A percentile compares a stretch with the other conserved stretches of the same genome.
These are phyloP conservation scores for Coemansia umbellata DNA, from an alignment of 192 early-diverging fungal species.

Conservation along the genomic window DNA sequence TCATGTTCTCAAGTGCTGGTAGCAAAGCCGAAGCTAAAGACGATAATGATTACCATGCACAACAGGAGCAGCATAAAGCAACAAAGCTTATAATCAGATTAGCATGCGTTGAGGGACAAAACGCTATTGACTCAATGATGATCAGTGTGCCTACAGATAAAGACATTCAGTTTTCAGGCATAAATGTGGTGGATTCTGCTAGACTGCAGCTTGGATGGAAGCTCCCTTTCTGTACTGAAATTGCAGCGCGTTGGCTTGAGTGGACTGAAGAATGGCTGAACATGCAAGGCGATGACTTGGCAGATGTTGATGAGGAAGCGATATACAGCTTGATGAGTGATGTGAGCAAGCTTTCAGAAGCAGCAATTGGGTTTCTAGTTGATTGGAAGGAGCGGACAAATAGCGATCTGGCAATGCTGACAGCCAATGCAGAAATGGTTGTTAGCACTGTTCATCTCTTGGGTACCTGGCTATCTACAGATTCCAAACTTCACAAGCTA, in stretches of 20 bases:
- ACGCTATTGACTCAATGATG: slow-evolving; percentile 42
- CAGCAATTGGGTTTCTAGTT: slow-evolving; percentile 17
- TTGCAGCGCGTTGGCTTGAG: slow-evolving; percentile 38
- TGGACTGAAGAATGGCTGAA: slow-evolving; percentile 37
- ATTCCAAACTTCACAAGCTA: slow-evolving; percentile 29
- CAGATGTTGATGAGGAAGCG: slow-evolving; percentile 7
- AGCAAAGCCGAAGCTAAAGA: no score
- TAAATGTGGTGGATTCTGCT: neutral
- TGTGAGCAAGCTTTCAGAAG: slow-evolving; percentile 19
- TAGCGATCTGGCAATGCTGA: slow-evolving; percentile 18
- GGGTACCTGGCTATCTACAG: slow-evolving; percentile 40
- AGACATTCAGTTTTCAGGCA: neutral
- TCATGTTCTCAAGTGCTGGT: slow-evolving; percentile 6
- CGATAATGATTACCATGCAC: neutral
- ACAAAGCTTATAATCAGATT: slow-evolving; percentile 30
- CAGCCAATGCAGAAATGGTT: slow-evolving; percentile 10
- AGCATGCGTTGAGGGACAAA: slow-evolving; percentile 37
- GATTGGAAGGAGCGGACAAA: slow-evolving; percentile 36
- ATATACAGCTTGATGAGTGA: slow-evolving; percentile 32
- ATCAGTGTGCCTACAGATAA: slow-evolving; percentile 12
- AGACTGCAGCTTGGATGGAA: slow-evolving; percentile 35
- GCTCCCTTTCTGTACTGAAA: slow-evolving; percentile 34
- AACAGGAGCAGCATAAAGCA: neutral
- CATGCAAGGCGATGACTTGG: slow-evolving; percentile 7
- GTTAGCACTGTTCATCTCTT: slow-evolving; percentile 23